Conservation (phyloP, 148 eudicot species). For the Fagopyrum homotropicum region DNA sequence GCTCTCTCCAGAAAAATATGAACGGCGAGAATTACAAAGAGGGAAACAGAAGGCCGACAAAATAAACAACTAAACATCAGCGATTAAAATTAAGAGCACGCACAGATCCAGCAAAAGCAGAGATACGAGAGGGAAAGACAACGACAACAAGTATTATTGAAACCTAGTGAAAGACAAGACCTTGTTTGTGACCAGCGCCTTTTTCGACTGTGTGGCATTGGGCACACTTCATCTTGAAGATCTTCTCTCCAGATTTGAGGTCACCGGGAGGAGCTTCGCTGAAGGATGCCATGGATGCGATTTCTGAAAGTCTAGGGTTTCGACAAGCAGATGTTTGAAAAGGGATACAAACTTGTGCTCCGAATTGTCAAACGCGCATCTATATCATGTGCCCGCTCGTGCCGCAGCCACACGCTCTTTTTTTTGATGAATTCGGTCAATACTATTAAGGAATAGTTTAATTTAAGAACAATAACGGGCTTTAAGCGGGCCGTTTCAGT, state of each 20-base stretch:
- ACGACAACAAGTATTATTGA: too few relatives aligned
- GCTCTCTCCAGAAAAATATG: not conserved
- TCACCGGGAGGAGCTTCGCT: constrained; percentile 12
- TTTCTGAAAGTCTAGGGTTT: not conserved
- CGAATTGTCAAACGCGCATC: not conserved
- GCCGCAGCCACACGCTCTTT: not conserved
- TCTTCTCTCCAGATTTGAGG: constrained; percentile 7
- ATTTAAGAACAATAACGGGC: too few relatives aligned
- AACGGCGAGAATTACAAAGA: not conserved
- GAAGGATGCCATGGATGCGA: constrained; percentile 7
- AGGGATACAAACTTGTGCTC: not conserved
- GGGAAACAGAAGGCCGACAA: not conserved
- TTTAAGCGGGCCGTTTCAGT: too few relatives aligned
- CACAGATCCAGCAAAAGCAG: too few relatives aligned
- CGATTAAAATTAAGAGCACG: not conserved
- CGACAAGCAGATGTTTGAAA: not conserved
- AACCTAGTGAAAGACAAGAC: not conserved
- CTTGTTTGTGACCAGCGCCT: constrained; percentile 11
- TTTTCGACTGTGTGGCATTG: constrained; percentile 9
- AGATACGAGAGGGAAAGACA: not conserved
- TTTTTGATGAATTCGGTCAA: not conserved
- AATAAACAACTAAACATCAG: not conserved
- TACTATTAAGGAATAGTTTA: too few relatives aligned
- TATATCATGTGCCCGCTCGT: not conserved
- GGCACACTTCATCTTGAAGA: constrained; percentile 10